Evolutionary conservation across 805 yeast species (phyloP).

Genomic region (Barnettozyma californica): DNA sequence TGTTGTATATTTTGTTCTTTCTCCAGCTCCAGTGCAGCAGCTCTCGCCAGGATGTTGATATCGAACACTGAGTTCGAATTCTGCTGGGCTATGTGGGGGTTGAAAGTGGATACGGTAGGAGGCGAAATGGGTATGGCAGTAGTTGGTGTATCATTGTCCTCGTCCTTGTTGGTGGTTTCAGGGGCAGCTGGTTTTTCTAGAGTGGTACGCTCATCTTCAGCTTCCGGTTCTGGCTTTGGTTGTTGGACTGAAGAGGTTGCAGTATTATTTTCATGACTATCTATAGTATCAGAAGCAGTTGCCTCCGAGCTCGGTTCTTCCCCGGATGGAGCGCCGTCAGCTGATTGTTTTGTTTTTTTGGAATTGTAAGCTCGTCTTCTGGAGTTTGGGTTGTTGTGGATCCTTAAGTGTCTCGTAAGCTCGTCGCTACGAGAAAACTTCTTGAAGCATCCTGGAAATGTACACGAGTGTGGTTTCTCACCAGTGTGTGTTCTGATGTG

Average conservation of each 20-base stretch:
- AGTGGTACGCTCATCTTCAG: neutral
- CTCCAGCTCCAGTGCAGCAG: conserved; percentile 27
- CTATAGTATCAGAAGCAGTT: neutral
- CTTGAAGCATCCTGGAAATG: conserved; percentile 65
- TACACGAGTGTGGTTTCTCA: conserved; percentile 75
- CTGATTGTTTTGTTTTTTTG: conserved; percentile 25
- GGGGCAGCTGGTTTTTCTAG: neutral
- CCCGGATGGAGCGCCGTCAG: neutral
- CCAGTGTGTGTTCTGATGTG: conserved; percentile 80
- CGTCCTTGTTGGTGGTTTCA: neutral
- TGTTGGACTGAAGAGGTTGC: neutral
- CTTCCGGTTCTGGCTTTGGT: neutral
- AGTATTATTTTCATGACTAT: neutral
- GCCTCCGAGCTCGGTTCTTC: neutral
- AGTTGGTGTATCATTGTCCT: neutral
- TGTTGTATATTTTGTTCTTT: conserved; percentile 25
- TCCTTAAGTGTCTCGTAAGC: conserved; percentile 65
- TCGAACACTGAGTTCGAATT: conserved; percentile 20
- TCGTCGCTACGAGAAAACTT: conserved; percentile 69
- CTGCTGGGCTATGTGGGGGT: conserved; percentile 8
- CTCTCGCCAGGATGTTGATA: conserved; percentile 26
- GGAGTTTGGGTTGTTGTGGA: conserved; percentile 67
- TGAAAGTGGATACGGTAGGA: conserved; percentile 12
- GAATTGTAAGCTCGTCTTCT: conserved; percentile 49
- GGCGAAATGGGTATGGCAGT: conserved; percentile 22